A percentile compares a stretch with the other conserved stretches of the same genome.
Evolutionary conservation across 1,139 yeast genomes (phyloP).

Genomic region (Hyphopichia khmerensis): DNA sequence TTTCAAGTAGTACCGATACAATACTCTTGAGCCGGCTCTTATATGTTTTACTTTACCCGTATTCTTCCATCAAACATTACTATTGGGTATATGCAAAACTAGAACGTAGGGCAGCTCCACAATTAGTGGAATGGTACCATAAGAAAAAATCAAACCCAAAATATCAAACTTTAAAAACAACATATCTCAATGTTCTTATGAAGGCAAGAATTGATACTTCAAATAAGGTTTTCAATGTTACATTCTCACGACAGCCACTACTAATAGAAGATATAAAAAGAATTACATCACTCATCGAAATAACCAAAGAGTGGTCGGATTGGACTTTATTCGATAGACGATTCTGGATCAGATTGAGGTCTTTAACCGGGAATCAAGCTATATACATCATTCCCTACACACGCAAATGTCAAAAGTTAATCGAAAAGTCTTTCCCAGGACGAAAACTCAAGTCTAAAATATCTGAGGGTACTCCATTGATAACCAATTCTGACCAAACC

Average conservation of each 20-base stretch:
- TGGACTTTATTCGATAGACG: slow-evolving; percentile 41
- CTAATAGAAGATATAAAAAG: slow-evolving; percentile 14
- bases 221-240: background rate
- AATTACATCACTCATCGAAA: slow-evolving; percentile 3
- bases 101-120: slow-evolving; percentile 32
- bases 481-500: background rate
- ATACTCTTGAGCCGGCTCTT: slow-evolving; percentile 31
- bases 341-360: slow-evolving; percentile 28
- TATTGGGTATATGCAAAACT: slow-evolving; percentile 49
- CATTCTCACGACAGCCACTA: slow-evolving; percentile 23
- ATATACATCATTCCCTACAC: slow-evolving; percentile 17
- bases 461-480: slow-evolving; percentile 1
- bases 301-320: slow-evolving; percentile 14
- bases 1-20: slow-evolving; percentile 6
- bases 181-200: background rate
- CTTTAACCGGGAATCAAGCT: background rate
- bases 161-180: background rate
- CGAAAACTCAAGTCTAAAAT: background rate
- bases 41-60: slow-evolving; percentile 27
- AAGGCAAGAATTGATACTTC: background rate
- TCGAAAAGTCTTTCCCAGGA: background rate
- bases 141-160: background rate
- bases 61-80: slow-evolving; percentile 42
- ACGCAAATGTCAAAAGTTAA: slow-evolving; percentile 12
- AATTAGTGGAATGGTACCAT: slow-evolving; percentile 11